Conservation (phyloP, 2,329 filamentous ascomycete species). For the Penicillium decumbens region DNA sequence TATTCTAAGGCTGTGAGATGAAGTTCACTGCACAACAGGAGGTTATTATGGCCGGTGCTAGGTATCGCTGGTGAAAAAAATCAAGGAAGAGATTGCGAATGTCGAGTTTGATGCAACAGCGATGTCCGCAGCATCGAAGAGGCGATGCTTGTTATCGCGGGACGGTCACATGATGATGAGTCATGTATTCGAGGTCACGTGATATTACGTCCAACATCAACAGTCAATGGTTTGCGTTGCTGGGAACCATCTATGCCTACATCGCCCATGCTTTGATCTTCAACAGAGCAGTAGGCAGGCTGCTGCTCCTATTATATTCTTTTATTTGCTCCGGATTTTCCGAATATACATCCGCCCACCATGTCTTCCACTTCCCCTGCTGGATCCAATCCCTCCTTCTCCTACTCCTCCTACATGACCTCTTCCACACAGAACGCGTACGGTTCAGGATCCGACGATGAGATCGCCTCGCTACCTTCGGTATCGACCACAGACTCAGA, state of each 20-base stretch:
- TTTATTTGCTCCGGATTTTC: not conserved
- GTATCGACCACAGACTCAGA: slow-evolving; percentile 39
- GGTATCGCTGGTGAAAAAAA: slow-evolving; percentile 2
- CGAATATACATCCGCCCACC: slow-evolving; percentile 6
- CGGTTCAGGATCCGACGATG: slow-evolving; percentile 33
- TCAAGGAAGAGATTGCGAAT: slow-evolving; percentile 7
- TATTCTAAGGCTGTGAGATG: slow-evolving; percentile 24
- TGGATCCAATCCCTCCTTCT: slow-evolving; percentile 34
- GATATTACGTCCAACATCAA: slow-evolving; percentile 2
- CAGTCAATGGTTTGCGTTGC: slow-evolving; percentile 4
- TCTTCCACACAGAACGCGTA: slow-evolving; percentile 29
- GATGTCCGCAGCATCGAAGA: slow-evolving; percentile 16
- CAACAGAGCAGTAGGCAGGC: slow-evolving; percentile 34
- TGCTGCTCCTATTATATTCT: slow-evolving; percentile 26
- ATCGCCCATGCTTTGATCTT: slow-evolving; percentile 21
- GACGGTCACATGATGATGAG: slow-evolving; percentile 18
- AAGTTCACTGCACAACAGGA: slow-evolving; percentile 12
- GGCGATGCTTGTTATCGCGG: slow-evolving; percentile 24
- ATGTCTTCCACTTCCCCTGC: slow-evolving; percentile 32
- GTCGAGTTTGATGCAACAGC: slow-evolving; percentile 20
- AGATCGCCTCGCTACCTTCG: slow-evolving; percentile 43
- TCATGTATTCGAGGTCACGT: slow-evolving; percentile 8
- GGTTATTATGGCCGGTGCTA: not conserved
- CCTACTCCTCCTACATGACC: slow-evolving; percentile 40
- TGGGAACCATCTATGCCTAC: not conserved